Percentiles rank a stretch among this genome's conserved stretches.
Evolutionary conservation across 2,329 filamentous ascomycete genomes (phyloP).

Genomic region (Amauroascus niger): DNA sequence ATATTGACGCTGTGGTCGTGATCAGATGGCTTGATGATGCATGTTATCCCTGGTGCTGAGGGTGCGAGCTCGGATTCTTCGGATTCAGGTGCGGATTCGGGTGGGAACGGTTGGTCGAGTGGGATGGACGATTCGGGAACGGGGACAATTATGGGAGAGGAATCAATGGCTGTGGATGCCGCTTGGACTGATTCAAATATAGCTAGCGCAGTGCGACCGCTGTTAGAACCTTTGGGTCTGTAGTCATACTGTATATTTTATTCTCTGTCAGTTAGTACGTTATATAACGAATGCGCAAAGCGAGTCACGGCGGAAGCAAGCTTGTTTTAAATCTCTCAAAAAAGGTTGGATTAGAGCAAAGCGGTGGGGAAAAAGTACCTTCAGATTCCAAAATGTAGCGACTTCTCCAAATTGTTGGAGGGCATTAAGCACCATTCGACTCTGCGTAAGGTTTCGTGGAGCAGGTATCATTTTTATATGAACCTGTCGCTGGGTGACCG

Average conservation of each 20-base stretch:
- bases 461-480: conserved; percentile 25
- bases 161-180: conserved; percentile 26
- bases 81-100: conserved; percentile 21
- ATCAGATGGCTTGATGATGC: conserved; percentile 22
- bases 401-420: conserved; percentile 37
- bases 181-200: conserved; percentile 32
- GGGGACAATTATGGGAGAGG: conserved; percentile 26
- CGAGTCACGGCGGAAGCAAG: too few relatives aligned
- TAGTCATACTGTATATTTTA: conserved; percentile 24
- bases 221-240: conserved; percentile 20
- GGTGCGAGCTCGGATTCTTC: conserved; percentile 23
- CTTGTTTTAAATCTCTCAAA: too few relatives aligned
- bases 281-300: too few relatives aligned
- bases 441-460: conserved; percentile 27
- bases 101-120: conserved; percentile 24
- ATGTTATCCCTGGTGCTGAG: conserved; percentile 17
- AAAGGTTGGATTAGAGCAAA: background rate
- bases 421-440: conserved; percentile 28
- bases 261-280: background rate
- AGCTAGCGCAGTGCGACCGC: conserved; percentile 23
- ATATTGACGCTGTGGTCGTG: conserved; percentile 26
- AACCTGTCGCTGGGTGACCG: conserved; percentile 20
- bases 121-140: conserved; percentile 21
- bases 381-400: conserved; percentile 30
- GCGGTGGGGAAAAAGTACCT: conserved; percentile 24